phyloP scores from a whole-genome alignment of 73 alveolate species.

The Symbiodinium natans region DNA sequence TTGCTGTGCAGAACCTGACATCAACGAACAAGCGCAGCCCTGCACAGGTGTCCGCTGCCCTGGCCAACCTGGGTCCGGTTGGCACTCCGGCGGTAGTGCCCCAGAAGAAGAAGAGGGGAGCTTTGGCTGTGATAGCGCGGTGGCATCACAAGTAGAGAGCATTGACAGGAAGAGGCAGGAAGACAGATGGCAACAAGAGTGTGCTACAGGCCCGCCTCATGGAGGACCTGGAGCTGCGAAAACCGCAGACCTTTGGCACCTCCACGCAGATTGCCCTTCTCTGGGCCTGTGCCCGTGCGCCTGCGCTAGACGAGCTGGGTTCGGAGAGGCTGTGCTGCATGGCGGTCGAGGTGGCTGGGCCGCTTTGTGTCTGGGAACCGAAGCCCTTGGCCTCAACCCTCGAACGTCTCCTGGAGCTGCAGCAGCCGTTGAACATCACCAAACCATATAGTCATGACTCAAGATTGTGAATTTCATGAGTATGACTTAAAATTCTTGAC shows the following conservation, averaged over 20 bases:
- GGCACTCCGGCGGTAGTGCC: background rate
- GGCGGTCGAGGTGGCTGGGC: background rate
- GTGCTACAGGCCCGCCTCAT: background rate
- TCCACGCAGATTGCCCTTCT: conserved; percentile 11
- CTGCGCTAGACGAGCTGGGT: background rate
- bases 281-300: background rate
- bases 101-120: background rate
- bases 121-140: too few relatives aligned
- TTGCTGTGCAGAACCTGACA: too few relatives aligned
- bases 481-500: too few relatives aligned
- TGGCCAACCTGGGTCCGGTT: background rate
- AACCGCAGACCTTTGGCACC: background rate
- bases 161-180: too few relatives aligned
- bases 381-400: too few relatives aligned
- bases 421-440: too few relatives aligned
- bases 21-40: too few relatives aligned
- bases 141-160: too few relatives aligned
- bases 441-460: too few relatives aligned
- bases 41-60: background rate
- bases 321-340: background rate
- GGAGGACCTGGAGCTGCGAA: conserved; percentile 2
- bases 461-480: too few relatives aligned
- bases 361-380: background rate
- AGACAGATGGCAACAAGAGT: too few relatives aligned
- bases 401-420: background rate